A percentile compares a stretch with the other conserved stretches of the same genome.
These are phyloP conservation scores for Boletus huronensis DNA, from an alignment of 768 basidiomycete genomes.

Conservation along the genomic window DNA sequence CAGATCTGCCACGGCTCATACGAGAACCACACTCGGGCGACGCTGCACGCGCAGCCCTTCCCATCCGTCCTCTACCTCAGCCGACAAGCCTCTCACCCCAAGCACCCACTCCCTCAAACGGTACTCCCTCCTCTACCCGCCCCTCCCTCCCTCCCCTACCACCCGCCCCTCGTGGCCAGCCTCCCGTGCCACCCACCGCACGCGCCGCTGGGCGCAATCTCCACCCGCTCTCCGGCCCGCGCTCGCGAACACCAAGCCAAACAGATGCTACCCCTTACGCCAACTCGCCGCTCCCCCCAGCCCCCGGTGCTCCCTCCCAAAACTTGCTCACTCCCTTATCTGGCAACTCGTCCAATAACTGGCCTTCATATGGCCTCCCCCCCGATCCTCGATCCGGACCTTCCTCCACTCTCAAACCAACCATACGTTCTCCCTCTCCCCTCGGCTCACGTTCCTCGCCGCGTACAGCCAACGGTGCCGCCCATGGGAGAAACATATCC, in stretches of 20 bases:
- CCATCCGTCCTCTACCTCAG: conserved; percentile 32
- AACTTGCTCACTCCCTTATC: conserved; percentile 41
- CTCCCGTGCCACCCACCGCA: conserved; percentile 43
- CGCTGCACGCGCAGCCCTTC: conserved; percentile 35
- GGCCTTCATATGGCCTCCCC: conserved; percentile 54
- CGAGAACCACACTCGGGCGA: conserved; percentile 58
- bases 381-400: conserved; percentile 58
- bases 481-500: conserved; percentile 55
- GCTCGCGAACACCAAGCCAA: conserved; percentile 54
- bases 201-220: conserved; percentile 33
- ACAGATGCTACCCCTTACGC: conserved; percentile 48
- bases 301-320: conserved; percentile 30
- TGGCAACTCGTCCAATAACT: conserved; percentile 32
- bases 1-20: conserved; percentile 70
- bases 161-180: conserved; percentile 65
- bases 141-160: conserved; percentile 62
- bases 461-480: conserved; percentile 42
- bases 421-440: conserved; percentile 37
- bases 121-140: conserved; percentile 34
- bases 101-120: conserved; percentile 28
- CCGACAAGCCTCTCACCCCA: no score
- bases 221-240: conserved; percentile 34
- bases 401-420: conserved; percentile 36
- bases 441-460: conserved; percentile 23
- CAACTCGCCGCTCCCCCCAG: conserved; percentile 40